These are phyloP conservation scores for Glycine soja DNA, from an alignment of 306 rosid species.

Conservation along the genomic window DNA sequence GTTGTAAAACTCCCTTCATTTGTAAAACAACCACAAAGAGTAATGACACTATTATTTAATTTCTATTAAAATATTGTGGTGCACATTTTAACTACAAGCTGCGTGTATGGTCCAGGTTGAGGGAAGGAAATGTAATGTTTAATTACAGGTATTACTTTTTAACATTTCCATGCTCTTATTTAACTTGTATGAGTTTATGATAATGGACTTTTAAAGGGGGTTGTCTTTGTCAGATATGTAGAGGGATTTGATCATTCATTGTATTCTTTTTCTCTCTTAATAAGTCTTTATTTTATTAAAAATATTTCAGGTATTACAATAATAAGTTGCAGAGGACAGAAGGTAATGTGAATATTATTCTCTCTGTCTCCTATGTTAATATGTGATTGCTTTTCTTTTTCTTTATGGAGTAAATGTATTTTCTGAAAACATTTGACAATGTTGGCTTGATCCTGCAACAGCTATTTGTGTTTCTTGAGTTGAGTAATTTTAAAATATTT, in stretches of 20 bases:
- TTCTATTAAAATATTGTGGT: slow-evolving; percentile 27
- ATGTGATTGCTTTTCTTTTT: background rate
- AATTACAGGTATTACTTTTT: slow-evolving; percentile 76
- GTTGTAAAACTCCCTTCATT: background rate
- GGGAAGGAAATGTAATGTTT: slow-evolving; percentile 87
- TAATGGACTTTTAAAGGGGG: background rate
- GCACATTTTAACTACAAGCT: slow-evolving; percentile 35
- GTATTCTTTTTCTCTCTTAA: slow-evolving; percentile 17
- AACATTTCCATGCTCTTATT: slow-evolving; percentile 2
- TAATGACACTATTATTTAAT: slow-evolving; percentile 29
- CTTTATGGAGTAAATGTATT: background rate
- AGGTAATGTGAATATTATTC: slow-evolving; percentile 58
- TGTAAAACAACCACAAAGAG: background rate
- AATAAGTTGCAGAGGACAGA: slow-evolving; percentile 85
- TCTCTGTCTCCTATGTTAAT: slow-evolving; percentile 1
- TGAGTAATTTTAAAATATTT: slow-evolving; percentile 13
- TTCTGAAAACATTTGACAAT: background rate
- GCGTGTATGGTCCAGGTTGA: slow-evolving; percentile 66
- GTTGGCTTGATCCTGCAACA: slow-evolving; percentile 15
- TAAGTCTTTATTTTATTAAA: background rate
- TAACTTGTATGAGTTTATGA: background rate
- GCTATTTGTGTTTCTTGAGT: slow-evolving; percentile 4
- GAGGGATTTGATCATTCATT: slow-evolving; percentile 7
- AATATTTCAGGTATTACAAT: slow-evolving; percentile 76
- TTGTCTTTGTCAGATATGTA: slow-evolving; percentile 1